Conservation (phyloP, 179 eudicot genomes). For the Silene noctiflora region DNA sequence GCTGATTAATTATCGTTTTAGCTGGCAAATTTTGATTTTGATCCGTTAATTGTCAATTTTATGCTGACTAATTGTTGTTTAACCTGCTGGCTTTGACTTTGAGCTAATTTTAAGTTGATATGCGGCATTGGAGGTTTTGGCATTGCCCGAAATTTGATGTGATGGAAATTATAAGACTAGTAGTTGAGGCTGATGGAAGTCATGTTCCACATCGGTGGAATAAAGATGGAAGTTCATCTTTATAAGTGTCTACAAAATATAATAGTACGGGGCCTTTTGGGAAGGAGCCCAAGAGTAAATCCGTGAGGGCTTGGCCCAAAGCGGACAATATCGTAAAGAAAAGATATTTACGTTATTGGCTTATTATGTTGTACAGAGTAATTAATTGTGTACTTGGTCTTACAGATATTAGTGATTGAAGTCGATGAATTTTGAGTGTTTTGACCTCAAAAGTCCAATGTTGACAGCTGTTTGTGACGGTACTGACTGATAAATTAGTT, state of each 20-base stretch:
- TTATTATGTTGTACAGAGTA: neutral
- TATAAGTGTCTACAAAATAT: too few relatives aligned
- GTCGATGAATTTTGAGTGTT: neutral
- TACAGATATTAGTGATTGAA: neutral
- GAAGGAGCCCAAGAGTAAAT: too few relatives aligned
- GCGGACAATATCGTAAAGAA: too few relatives aligned
- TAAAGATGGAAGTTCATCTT: too few relatives aligned
- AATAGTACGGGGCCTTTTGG: too few relatives aligned
- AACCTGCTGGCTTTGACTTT: neutral
- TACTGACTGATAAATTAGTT: too few relatives aligned
- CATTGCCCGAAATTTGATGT: neutral
- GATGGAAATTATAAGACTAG: neutral
- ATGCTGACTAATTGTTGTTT: too few relatives aligned
- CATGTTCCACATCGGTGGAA: too few relatives aligned
- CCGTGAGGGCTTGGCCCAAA: too few relatives aligned
- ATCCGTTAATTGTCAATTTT: neutral
- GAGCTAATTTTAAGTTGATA: neutral
- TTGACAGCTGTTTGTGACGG: neutral
- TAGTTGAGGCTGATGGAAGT: too few relatives aligned
- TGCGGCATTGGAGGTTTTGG: too few relatives aligned
- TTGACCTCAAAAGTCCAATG: neutral
- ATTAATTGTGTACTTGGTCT: neutral
- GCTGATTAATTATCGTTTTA: neutral
- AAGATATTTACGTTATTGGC: neutral
- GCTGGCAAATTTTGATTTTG: neutral